Conservation (phyloP, 148 eudicot genomes). For the Rheum nobile region DNA sequence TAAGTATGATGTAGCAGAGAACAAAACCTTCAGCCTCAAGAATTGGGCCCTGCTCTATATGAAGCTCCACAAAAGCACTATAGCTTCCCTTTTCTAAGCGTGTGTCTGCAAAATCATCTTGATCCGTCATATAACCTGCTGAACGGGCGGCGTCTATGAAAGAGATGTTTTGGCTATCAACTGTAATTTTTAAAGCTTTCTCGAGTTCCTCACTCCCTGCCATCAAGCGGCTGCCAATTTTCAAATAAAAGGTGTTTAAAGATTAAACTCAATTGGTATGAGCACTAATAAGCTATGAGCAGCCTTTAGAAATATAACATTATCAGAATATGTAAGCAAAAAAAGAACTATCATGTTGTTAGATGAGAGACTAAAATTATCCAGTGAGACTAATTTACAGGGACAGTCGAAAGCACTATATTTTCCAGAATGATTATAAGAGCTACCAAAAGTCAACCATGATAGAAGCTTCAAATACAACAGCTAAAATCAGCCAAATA, state of each 20-base stretch:
- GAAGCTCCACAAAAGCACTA: conserved; percentile 84
- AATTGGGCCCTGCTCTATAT: conserved; percentile 95
- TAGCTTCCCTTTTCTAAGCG: conserved; percentile 44
- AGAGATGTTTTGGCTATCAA: conserved; percentile 60
- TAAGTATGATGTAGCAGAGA: not conserved
- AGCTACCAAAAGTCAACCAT: not conserved
- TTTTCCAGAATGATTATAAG: not conserved
- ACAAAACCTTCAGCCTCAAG: conserved; percentile 76
- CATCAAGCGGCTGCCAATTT: conserved; percentile 65
- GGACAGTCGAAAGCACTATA: not conserved
- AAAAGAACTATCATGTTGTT: not conserved
- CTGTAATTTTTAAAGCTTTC: conserved; percentile 51
- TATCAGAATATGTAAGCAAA: not conserved
- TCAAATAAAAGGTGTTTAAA: not conserved
- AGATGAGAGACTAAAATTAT: not conserved
- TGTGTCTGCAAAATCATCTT: conserved; percentile 49
- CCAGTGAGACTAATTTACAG: not conserved
- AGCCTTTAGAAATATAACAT: not conserved
- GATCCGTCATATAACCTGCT: conserved; percentile 59
- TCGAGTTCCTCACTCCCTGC: conserved; percentile 71
- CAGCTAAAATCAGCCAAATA: not conserved
- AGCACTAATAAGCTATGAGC: not conserved
- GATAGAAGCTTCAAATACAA: not conserved
- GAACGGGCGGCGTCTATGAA: conserved; percentile 72
- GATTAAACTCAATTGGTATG: not conserved